phyloP scores from a whole-genome alignment of 257 asterid species.

The Solanum peruvianum region DNA sequence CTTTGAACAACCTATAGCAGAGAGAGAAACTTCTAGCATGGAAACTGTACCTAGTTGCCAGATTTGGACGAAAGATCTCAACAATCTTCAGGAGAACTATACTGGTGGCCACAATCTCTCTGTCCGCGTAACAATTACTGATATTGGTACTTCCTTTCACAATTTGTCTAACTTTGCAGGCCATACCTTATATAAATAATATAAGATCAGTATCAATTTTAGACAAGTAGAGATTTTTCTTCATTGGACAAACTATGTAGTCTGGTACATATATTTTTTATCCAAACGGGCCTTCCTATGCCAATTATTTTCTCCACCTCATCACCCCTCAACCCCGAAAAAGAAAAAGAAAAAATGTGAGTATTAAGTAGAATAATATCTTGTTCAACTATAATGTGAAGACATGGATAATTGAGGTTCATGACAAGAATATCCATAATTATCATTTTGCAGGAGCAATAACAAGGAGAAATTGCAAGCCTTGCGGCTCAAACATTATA shows the following conservation, averaged over 20 bases:
- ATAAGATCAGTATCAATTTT: not conserved
- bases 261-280: not conserved
- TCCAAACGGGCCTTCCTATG: not conserved
- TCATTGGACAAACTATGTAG: not conserved
- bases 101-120: not conserved
- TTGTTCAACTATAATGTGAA: not conserved
- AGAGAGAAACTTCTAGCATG: not conserved
- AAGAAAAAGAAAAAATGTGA: not conserved
- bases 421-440: not conserved
- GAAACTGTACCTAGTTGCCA: not conserved
- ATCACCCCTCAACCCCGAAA: not conserved
- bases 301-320: not conserved
- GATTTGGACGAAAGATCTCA: constrained; percentile 7
- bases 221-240: not conserved
- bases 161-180: not conserved
- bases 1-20: not conserved
- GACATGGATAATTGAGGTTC: not conserved
- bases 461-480: not conserved
- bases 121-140: not conserved
- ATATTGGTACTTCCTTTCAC: constrained; percentile 3
- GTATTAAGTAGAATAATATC: not conserved
- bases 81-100: constrained; percentile 9
- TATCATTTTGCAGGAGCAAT: not conserved
- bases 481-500: not conserved
- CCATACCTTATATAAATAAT: not conserved